A percentile compares a stretch with the other conserved stretches of the same genome.
These are phyloP conservation scores for Zygotorulaspora chibaensis DNA, from an alignment of 805 yeast genomes.

Conservation along the genomic window DNA sequence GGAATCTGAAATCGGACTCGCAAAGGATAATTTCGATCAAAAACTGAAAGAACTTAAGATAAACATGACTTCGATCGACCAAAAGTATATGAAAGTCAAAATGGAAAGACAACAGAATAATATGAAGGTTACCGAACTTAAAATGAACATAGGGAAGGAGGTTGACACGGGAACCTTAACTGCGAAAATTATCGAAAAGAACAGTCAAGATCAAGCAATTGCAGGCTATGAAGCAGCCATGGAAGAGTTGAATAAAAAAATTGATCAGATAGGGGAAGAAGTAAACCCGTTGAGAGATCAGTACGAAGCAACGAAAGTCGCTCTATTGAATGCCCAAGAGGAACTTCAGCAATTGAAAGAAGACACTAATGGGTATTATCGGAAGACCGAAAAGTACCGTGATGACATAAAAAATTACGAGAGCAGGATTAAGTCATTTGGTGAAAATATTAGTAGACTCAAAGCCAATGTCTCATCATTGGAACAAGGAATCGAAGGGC, in stretches of 20 bases:
- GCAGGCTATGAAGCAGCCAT: constrained; percentile 26
- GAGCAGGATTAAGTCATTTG: constrained; percentile 17
- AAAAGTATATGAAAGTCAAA: constrained; percentile 33
- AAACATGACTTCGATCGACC: constrained; percentile 15
- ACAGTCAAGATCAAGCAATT: constrained; percentile 25
- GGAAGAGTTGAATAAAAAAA: constrained; percentile 22
- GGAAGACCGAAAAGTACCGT: constrained; percentile 21
- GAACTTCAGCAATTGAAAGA: constrained; percentile 18
- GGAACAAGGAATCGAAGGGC: constrained; percentile 29
- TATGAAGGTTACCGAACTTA: constrained; percentile 23
- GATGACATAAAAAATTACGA: constrained; percentile 27
- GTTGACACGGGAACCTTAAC: constrained; percentile 30
- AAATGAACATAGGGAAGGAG: constrained; percentile 25
- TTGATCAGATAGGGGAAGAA: constrained; percentile 19
- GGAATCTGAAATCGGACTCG: constrained; percentile 25
- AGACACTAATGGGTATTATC: constrained; percentile 12
- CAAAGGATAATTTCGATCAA: constrained; percentile 17
- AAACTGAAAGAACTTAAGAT: constrained; percentile 6
- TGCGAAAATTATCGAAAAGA: constrained; percentile 22
- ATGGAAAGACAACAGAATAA: constrained; percentile 26
- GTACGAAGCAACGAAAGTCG: constrained; percentile 17
- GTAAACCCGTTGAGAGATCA: constrained; percentile 19
- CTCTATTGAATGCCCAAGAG: constrained; percentile 8
- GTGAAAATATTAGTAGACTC: constrained; percentile 22
- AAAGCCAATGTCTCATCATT: constrained; percentile 27